Evolutionary conservation across 139 green algal species (phyloP), one percentile per base, ranked within the genome.

Genomic region (Edaphochlamys debaryana): DNA sequence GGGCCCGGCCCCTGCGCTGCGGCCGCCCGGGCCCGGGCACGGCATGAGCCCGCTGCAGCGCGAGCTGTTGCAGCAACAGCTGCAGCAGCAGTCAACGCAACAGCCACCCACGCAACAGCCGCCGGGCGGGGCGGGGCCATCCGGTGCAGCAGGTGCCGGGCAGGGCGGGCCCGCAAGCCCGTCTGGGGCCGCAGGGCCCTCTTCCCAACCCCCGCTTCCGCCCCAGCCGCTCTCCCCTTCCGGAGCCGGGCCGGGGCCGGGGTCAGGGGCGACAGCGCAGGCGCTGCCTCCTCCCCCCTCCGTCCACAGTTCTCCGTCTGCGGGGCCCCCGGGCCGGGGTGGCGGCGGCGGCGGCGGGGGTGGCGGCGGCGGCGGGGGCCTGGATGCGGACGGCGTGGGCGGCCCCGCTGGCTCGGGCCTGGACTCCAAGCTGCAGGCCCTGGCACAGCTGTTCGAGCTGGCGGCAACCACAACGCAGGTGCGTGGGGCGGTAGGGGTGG

Each of bases 381-480:
- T n/a, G n/a, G n/a, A n/a, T n/a, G n/a, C n/a, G n/a, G n/a, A n/a
- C n/a, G n/a, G n/a, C n/a, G n/a, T n/a, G n/a, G n/a, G n/a, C n/a
- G 69, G 56, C 32, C 19, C 48, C 0, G 64, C 29, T 1, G 69
- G 69, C 48, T 66, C 85, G 15, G 86, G 89, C 9, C 87, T 93
- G 50, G 90, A 96, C 63, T 82, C 82, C 29, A 93, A 92, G 64
- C 88, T 97, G 67, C 72, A 89, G 17, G 80, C 92, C 8, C 70
- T 95, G 69, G 79, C 90, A 0, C 48, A 81, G 36, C 73, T 95
- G 30, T 95, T 95, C 80, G 93, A 96, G 75, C 78, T 94, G 38
- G 94, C 93, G 0, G 94, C 88, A 50, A 89, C 73, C 25, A 86
- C 84, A 15, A 94, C 87, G 17, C 83, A 88, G 82, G 73, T 80